A percentile compares a stretch with the other conserved stretches of the same genome.
Evolutionary conservation across 331 rosid genomes (phyloP).

Genomic region (Acacia concinna): DNA sequence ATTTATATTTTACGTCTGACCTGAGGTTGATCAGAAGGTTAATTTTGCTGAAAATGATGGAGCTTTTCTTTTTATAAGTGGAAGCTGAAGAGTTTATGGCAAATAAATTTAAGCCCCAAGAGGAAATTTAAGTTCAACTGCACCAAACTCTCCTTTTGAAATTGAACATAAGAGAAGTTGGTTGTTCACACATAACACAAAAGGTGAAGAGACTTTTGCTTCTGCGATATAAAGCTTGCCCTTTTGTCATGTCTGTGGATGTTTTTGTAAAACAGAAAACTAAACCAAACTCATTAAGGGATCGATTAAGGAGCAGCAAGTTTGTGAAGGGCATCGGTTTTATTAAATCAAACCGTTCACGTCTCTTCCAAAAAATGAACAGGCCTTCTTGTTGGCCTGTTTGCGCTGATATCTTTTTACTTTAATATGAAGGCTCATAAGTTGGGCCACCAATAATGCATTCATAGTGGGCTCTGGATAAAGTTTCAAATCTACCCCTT

Average conservation of each 20-base stretch:
- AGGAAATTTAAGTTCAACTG: background rate
- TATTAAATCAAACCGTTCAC: background rate
- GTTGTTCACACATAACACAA: background rate
- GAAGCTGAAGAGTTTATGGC: background rate
- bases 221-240: background rate
- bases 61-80: background rate
- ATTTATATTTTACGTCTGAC: background rate
- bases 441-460: conserved; percentile 55
- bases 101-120: background rate
- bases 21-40: background rate
- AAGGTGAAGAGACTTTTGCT: background rate
- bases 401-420: no score
- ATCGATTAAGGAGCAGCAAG: background rate
- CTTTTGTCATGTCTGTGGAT: background rate
- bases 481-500: conserved; percentile 54
- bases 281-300: background rate
- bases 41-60: background rate
- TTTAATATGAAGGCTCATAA: conserved; percentile 67
- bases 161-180: background rate
- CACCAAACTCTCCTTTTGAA: background rate
- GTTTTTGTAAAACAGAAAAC: background rate
- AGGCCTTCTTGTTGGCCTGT: no score
- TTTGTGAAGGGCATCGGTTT: background rate
- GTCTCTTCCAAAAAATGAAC: no score
- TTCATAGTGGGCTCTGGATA: conserved; percentile 86